A percentile compares a stretch with the other conserved stretches of the same genome.
phyloP scores from a whole-genome alignment of 495 filamentous ascomycete species.

The Tuber calosporum region DNA sequence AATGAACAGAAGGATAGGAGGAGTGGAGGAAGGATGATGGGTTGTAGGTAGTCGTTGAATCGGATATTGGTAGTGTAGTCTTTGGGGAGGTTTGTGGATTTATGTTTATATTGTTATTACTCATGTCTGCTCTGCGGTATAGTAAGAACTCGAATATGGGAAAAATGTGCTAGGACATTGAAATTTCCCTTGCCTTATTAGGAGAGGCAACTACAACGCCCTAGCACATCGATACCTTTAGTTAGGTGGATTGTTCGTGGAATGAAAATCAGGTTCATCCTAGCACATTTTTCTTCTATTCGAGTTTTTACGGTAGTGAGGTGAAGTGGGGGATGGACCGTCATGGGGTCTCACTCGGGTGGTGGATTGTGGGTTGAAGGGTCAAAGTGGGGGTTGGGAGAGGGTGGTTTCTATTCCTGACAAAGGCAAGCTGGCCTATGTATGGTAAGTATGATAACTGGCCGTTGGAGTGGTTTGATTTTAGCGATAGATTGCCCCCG shows the following conservation, averaged over 20 bases:
- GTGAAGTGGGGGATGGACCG: not conserved
- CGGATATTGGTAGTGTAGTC: not conserved
- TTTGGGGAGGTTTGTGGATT: not conserved
- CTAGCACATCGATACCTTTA: too few relatives aligned
- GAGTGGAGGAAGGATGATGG: not conserved
- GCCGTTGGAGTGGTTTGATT: not conserved
- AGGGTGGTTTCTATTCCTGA: not conserved
- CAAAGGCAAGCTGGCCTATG: not conserved
- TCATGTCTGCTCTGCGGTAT: not conserved
- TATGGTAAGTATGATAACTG: not conserved
- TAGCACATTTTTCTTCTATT: too few relatives aligned
- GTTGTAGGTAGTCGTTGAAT: not conserved
- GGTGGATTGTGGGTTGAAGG: not conserved
- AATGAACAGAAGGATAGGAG: not conserved
- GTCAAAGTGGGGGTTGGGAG: not conserved
- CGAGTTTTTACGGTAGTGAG: too few relatives aligned
- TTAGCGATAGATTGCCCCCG: not conserved
- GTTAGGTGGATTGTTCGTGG: too few relatives aligned
- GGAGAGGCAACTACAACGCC: too few relatives aligned
- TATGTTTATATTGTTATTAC: conserved; percentile 2
- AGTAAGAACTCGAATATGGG: too few relatives aligned
- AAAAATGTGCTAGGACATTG: too few relatives aligned
- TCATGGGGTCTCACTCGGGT: not conserved
- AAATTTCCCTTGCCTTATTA: too few relatives aligned
- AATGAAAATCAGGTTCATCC: too few relatives aligned